These are phyloP conservation scores for Prunus armeniaca DNA, from an alignment of 306 rosid genomes.

Conservation along the genomic window DNA sequence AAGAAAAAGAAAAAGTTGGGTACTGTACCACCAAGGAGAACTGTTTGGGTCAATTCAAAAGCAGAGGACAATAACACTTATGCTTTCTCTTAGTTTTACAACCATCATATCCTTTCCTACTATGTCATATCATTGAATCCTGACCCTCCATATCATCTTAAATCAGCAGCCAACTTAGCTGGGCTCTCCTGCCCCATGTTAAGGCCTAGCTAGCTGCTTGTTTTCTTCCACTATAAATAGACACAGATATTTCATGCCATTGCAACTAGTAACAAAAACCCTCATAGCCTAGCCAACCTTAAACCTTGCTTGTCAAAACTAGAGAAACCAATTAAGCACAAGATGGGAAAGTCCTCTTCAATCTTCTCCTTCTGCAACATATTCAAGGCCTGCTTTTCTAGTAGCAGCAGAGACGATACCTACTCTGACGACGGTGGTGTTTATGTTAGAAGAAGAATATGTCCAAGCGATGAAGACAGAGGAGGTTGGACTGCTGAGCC, in stretches of 20 bases:
- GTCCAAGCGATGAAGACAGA: slow-evolving; percentile 80
- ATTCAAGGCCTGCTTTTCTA: slow-evolving; percentile 60
- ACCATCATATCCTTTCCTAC: slow-evolving; percentile 26
- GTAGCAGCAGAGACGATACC: slow-evolving; percentile 35
- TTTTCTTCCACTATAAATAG: slow-evolving; percentile 36
- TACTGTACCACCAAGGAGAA: slow-evolving; percentile 12
- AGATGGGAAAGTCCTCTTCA: slow-evolving; percentile 49
- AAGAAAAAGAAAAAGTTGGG: slow-evolving; percentile 28
- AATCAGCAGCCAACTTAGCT: slow-evolving; percentile 8
- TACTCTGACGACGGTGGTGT: slow-evolving; percentile 51
- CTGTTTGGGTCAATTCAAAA: slow-evolving; percentile 38
- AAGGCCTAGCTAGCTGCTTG: background rate
- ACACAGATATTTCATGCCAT: slow-evolving; percentile 19
- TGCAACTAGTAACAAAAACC: background rate
- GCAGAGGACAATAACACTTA: slow-evolving; percentile 46
- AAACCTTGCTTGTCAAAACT: slow-evolving; percentile 2
- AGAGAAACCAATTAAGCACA: background rate
- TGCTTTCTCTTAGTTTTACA: slow-evolving; percentile 32
- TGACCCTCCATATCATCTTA: slow-evolving; percentile 38
- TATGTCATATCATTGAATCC: slow-evolving; percentile 42
- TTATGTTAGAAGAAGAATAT: slow-evolving; percentile 43
- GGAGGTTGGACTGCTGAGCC: slow-evolving; percentile 86
- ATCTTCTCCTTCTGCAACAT: slow-evolving; percentile 59
- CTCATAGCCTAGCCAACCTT: background rate
- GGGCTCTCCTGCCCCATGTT: background rate